Evolutionary conservation across 805 yeast species (phyloP), one percentile per base, ranked within the genome.

Genomic region (Candida caryicola): DNA sequence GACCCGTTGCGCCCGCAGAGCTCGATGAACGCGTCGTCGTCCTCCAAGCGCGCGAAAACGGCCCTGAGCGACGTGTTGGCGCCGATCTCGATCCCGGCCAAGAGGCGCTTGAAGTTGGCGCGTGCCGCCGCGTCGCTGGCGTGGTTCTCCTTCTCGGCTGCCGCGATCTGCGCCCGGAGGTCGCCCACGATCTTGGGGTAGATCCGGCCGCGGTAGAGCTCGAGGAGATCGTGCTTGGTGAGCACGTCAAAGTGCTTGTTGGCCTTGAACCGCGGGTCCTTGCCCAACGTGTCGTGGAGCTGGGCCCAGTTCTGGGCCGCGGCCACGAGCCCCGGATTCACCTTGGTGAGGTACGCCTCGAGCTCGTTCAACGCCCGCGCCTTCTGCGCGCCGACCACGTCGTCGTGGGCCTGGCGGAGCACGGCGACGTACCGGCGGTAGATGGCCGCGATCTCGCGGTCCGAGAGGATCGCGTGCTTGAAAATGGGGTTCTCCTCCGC

Each of bases 1-100:
- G 96, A 87, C 0, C 96, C 95, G 31, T 75, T 69, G 37, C 89
- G 71, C 0, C 95, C 95, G 40, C 88, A 69, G 26, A 88, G 45
- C 16, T 72, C 77, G 12, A 75, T 50, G 52, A 83, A 88, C 12
- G 77, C 62, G 32, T 66, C 67, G 43, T 82, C 83, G 23, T 75
- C 73, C 41, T 76, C 76, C 1, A 87, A 49, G 4, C 52, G 42
- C 0, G 72, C 63, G 29, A 76, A 69, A 2, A 85, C 51, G 17
- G 81, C 82, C 33, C 58, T 61, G 81, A 95, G 88, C 35, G 60
- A 66, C 1, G 84, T 66, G 39, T 73, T 73, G 1, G 84, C 79
- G 12, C 55, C 62, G 17, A 69, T 59, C 5, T 57, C 57, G 17
- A 82, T 61, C 26, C 71, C 54, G 12, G 61, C 41, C 12, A 89